These are phyloP conservation scores for Lactifluus echinatus DNA, from an alignment of 768 basidiomycete genomes.

Conservation along the genomic window DNA sequence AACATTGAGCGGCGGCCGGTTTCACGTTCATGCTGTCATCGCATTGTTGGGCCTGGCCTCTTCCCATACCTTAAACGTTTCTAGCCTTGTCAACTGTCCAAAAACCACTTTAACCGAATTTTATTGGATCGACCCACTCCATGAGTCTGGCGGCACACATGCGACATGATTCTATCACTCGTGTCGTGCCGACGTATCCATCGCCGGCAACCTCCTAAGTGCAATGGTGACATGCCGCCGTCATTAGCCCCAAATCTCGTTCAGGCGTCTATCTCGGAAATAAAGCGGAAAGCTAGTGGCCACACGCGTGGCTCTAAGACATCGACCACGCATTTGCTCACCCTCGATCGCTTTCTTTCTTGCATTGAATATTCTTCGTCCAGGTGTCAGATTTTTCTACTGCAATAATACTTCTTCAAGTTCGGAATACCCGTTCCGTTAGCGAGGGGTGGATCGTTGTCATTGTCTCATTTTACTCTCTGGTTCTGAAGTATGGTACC, in stretches of 20 bases:
- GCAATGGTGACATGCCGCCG: neutral
- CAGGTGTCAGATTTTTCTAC: neutral
- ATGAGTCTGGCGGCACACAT: neutral
- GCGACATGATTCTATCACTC: neutral
- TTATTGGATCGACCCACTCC: neutral
- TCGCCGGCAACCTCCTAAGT: neutral
- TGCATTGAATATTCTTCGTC: neutral
- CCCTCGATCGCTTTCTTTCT: neutral
- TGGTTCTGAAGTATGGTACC: constrained; percentile 1
- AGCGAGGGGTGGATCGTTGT: neutral
- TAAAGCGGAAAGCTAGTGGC: neutral
- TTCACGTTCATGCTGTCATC: neutral
- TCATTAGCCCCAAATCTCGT: neutral
- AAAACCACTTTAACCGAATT: neutral
- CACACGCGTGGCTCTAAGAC: neutral
- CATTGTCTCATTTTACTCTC: neutral
- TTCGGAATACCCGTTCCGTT: constrained; percentile 10
- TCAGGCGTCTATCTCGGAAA: constrained; percentile 8
- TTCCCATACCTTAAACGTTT: neutral
- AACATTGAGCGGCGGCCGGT: neutral
- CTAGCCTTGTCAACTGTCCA: neutral
- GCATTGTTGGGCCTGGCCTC: neutral
- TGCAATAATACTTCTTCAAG: neutral
- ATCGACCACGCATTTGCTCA: neutral
- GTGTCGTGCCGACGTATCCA: neutral